A percentile compares a stretch with the other conserved stretches of the same genome.
These are phyloP conservation scores for Plantago ovata DNA, from an alignment of 257 asterid species.

Conservation along the genomic window DNA sequence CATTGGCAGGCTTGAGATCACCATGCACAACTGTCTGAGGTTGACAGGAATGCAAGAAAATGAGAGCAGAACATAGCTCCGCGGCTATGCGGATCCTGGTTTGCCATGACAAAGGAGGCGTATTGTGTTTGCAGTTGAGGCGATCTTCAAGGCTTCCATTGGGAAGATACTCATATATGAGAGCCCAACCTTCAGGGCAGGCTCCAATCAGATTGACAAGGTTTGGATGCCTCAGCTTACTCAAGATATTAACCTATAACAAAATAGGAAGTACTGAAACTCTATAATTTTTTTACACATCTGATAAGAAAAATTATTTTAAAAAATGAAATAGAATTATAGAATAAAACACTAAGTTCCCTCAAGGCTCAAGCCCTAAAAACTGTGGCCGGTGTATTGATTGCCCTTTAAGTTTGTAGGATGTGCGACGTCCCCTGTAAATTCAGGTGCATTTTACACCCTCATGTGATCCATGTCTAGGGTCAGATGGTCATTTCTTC, in stretches of 20 bases:
- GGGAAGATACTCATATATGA: conserved; percentile 77
- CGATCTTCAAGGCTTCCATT: conserved; percentile 97
- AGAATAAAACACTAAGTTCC: no score
- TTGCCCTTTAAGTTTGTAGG: background rate
- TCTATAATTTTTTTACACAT: background rate
- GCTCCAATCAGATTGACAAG: conserved; percentile 81
- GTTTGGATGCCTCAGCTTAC: conserved; percentile 92
- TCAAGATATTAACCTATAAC: conserved; percentile 65
- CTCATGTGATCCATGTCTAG: background rate
- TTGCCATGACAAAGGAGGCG: conserved; percentile 89
- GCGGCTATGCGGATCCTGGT: conserved; percentile 76
- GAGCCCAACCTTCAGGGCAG: conserved; percentile 78
- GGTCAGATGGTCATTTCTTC: background rate
- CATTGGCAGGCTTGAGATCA: conserved; percentile 77
- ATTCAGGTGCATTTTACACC: background rate
- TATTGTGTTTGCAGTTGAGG: conserved; percentile 72
- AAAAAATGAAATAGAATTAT: no score
- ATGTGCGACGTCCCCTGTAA: background rate
- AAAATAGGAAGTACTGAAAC: conserved; percentile 8
- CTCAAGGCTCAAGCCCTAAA: conserved; percentile 1
- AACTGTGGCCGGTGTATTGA: background rate
- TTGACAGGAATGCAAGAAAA: conserved; percentile 71
- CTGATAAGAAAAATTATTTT: no score
- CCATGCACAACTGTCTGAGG: conserved; percentile 70
- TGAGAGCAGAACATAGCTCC: conserved; percentile 82